A percentile compares a stretch with the other conserved stretches of the same genome.
phyloP scores from a whole-genome alignment of 2,329 filamentous ascomycete species.

The Nemania sp. region DNA sequence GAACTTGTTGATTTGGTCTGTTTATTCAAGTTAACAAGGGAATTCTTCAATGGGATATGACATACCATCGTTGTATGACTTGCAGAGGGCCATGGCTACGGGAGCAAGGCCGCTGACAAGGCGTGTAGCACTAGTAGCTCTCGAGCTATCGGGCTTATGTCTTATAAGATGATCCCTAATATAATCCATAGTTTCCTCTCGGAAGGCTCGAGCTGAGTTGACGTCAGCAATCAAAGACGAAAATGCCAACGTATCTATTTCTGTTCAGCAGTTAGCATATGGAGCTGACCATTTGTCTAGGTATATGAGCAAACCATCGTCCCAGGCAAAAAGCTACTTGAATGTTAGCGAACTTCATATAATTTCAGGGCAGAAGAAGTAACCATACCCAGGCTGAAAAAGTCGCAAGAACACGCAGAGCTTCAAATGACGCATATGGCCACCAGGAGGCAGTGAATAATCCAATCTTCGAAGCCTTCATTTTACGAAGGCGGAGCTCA shows the following conservation, averaged over 20 bases:
- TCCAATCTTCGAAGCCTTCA: conserved; percentile 15
- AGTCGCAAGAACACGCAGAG: not conserved
- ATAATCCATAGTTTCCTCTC: conserved; percentile 2
- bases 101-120: not conserved
- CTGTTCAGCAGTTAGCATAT: not conserved
- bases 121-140: not conserved
- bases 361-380: not conserved
- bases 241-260: conserved; percentile 9
- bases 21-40: not conserved
- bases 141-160: no score
- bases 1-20: conserved; percentile 11
- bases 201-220: not conserved
- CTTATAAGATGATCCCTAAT: not conserved
- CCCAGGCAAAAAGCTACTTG: conserved; percentile 15
- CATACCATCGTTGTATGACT: conserved; percentile 10
- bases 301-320: not conserved
- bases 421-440: conserved; percentile 20
- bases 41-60: not conserved
- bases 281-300: not conserved
- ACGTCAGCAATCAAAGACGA: not conserved
- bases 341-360: not conserved
- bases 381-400: conserved; percentile 22
- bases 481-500: conserved; percentile 13
- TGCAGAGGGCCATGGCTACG: not conserved
- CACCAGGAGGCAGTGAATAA: conserved; percentile 26